Conservation (phyloP, 805 yeast species). For the Brettanomyces naardenensis region DNA sequence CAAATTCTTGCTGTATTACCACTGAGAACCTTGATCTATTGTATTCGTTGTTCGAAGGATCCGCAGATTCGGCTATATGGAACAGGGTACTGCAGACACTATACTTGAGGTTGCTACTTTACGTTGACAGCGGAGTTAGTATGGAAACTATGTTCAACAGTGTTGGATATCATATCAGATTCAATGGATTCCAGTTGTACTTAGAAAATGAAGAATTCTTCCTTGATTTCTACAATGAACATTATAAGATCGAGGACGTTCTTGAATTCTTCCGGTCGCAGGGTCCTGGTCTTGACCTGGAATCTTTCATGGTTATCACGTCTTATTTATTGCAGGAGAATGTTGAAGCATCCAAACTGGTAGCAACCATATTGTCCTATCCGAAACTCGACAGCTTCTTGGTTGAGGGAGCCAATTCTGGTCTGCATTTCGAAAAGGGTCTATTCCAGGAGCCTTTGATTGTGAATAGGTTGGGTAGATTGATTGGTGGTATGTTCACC, state of each 20-base stretch:
- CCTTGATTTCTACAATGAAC: conserved; percentile 18
- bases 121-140: conserved; percentile 24
- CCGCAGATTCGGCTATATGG: conserved; percentile 35
- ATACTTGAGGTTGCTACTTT: conserved; percentile 37
- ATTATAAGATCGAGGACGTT: conserved; percentile 7
- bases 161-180: conserved; percentile 31
- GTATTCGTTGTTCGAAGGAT: conserved; percentile 26
- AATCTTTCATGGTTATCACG: conserved; percentile 11
- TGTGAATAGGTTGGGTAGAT: conserved; percentile 13
- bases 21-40: conserved; percentile 26
- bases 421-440: conserved; percentile 13
- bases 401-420: conserved; percentile 12
- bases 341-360: conserved; percentile 6
- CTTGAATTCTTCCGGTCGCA: conserved; percentile 7
- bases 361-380: conserved; percentile 11
- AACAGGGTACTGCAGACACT: conserved; percentile 44
- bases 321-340: conserved; percentile 11
- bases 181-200: conserved; percentile 26
- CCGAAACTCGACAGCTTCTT: conserved; percentile 12
- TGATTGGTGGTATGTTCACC: conserved; percentile 20
- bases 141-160: conserved; percentile 26
- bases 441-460: conserved; percentile 14
- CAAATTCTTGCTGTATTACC: conserved; percentile 6
- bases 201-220: conserved; percentile 32
- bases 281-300: conserved; percentile 8